These are phyloP conservation scores for Singerocomus inundabilis DNA, from an alignment of 1,284 basidiomycete species.

Conservation along the genomic window DNA sequence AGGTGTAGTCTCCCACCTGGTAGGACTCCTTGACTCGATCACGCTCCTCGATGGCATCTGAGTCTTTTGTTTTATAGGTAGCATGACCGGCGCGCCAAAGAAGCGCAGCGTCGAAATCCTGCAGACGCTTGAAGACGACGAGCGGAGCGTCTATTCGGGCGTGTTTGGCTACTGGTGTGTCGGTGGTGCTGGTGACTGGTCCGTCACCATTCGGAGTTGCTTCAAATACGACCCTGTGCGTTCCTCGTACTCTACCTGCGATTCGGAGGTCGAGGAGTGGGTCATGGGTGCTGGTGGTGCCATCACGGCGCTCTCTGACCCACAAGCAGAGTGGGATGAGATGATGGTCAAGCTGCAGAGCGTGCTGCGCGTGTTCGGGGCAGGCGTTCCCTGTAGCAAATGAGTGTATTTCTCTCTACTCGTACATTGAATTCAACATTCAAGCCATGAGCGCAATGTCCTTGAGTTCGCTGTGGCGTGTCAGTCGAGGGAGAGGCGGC, in stretches of 20 bases:
- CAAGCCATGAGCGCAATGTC: slow-evolving; percentile 78
- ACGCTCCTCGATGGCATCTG: not conserved
- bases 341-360: slow-evolving; percentile 83
- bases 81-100: slow-evolving; percentile 98
- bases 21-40: slow-evolving; percentile 32
- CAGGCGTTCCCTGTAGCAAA: slow-evolving; percentile 17
- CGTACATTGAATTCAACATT: slow-evolving; percentile 37
- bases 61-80: slow-evolving; percentile 51
- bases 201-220: slow-evolving; percentile 94
- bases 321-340: slow-evolving; percentile 91
- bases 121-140: slow-evolving; percentile 72
- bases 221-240: slow-evolving; percentile 60
- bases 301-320: slow-evolving; percentile 90
- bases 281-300: slow-evolving; percentile 90
- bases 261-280: slow-evolving; percentile 53
- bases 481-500: slow-evolving; percentile 6
- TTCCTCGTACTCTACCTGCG: slow-evolving; percentile 7
- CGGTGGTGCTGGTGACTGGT: slow-evolving; percentile 88
- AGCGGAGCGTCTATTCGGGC: slow-evolving; percentile 88
- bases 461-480: slow-evolving; percentile 63
- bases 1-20: slow-evolving; percentile 85
- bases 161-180: slow-evolving; percentile 92
- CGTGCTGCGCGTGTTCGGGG: slow-evolving; percentile 62
- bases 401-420: slow-evolving; percentile 7
- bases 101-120: slow-evolving; percentile 91